These are phyloP conservation scores for Aspergillus brunneoviolaceus DNA, from an alignment of 2,329 filamentous ascomycete genomes.

Conservation along the genomic window DNA sequence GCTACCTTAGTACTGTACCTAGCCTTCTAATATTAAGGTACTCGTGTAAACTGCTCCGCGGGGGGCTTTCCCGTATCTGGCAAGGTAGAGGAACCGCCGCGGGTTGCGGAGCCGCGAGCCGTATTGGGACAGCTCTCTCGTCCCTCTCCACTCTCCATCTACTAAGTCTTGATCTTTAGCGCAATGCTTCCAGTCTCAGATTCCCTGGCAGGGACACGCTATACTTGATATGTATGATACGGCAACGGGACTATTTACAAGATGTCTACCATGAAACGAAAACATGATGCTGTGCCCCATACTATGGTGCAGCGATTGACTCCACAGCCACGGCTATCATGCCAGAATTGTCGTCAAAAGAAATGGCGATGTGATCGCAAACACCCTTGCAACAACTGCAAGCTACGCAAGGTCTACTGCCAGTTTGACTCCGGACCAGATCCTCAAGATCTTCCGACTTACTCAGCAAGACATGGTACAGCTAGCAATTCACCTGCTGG, in stretches of 20 bases:
- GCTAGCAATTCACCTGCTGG: not conserved
- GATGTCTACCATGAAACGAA: not conserved
- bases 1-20: no score
- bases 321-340: constrained; percentile 19
- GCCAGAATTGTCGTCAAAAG: constrained; percentile 22
- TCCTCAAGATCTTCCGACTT: not conserved
- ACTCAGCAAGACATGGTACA: not conserved
- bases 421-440: constrained; percentile 14
- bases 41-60: not conserved
- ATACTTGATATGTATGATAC: not conserved
- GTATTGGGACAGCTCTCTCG: not conserved
- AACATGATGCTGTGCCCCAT: not conserved
- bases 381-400: constrained; percentile 25
- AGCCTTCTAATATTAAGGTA: no score
- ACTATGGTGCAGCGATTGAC: constrained; percentile 9
- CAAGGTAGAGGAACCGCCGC: not conserved
- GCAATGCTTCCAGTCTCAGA: not conserved
- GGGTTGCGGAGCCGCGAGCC: not conserved
- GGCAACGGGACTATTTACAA: not conserved
- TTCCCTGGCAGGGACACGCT: not conserved
- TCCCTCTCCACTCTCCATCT: not conserved
- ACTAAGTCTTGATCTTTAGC: constrained; percentile 3
- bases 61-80: constrained; percentile 1
- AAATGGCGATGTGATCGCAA: constrained; percentile 25
- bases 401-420: constrained; percentile 19